A percentile compares a stretch with the other conserved stretches of the same genome.
Evolutionary conservation across 495 filamentous ascomycete genomes (phyloP).

Genomic region (Extremus antarcticus): DNA sequence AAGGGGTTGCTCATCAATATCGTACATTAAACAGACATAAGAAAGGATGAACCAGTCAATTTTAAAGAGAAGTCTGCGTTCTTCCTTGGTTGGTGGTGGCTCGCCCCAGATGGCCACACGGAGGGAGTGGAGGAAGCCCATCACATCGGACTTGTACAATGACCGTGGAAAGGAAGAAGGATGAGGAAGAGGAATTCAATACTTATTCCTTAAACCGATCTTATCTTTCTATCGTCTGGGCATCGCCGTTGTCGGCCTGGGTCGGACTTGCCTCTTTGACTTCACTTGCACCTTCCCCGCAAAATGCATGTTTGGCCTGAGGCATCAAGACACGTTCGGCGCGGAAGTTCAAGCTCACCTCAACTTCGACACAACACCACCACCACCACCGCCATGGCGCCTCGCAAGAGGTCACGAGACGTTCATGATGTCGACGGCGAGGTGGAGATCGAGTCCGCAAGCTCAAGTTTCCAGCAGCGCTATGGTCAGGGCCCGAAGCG

Average conservation of each 20-base stretch:
- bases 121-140: not conserved
- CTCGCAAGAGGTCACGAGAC: slow-evolving; percentile 38
- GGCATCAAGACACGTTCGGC: no score
- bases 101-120: slow-evolving; percentile 7
- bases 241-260: no score
- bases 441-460: slow-evolving; percentile 35
- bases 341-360: no score
- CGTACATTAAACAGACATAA: slow-evolving; percentile 4
- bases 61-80: slow-evolving; percentile 3
- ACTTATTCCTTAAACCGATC: no score
- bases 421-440: slow-evolving; percentile 41
- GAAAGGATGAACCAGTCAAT: slow-evolving; percentile 14
- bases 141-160: not conserved
- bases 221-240: no score
- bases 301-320: no score
- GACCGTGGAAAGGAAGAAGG: no score
- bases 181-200: no score
- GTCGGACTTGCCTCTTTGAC: no score
- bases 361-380: not conserved
- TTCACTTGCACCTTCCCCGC: no score
- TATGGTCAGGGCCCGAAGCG: slow-evolving; percentile 34
- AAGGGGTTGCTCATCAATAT: slow-evolving; percentile 7
- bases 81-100: slow-evolving; percentile 7
- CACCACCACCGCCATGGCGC: slow-evolving; percentile 4
- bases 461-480: slow-evolving; percentile 35